Base-by-base conservation (phyloP, 2,329 filamentous ascomycete genomes). In the Saccharata proteae region DNA sequence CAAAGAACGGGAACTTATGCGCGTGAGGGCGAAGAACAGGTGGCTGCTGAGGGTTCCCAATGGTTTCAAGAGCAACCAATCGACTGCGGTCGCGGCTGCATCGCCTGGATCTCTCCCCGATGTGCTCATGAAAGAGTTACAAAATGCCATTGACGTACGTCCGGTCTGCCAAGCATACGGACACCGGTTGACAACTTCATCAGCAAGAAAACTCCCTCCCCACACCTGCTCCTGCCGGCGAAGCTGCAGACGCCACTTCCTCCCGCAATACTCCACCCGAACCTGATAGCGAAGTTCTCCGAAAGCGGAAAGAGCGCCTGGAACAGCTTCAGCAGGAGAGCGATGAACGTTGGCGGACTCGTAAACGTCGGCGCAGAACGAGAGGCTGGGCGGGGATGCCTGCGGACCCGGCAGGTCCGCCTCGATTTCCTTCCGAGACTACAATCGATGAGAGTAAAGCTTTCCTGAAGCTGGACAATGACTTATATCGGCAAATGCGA, bases 371-470 rank as follows among this genome's bases (percentile, higher is more conserved):
- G 30, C 71, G 78, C 39, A 67, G 77, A 27, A 78, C 75, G 32
- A 67, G 72, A 43, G 71, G 69, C n/a, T 80, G 74, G 64, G 75
- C 70, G 24, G 75, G 76, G 3, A 52, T 80, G 16, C 73, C 77
- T 10, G 68, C 77, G 21, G 77, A 82, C 47, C 68, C 75, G 1
- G 72, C 74, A 1, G 73, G 75, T 4, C 71, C 76, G 13, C 75
- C 78, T 10, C 72, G 82, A 14, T 90, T 84, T 40, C 80, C 80
- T 1, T 88, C 81, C 1, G 82, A 90, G 52, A 86, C 79, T 9
- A 86, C 81, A 0, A 70, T 90, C 36, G 77, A 82, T 41, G 80
- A 88, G 54, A 77, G 78, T 46, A 82, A 84, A 47, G 65, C 66
- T 9, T 78, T 76, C 37, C 61, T 92, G 16, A 62, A 59, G 21